A percentile compares a stretch with the other conserved stretches of the same genome.
Conservation (phyloP, 495 filamentous ascomycete species). For the Neurospora sublineolata region DNA sequence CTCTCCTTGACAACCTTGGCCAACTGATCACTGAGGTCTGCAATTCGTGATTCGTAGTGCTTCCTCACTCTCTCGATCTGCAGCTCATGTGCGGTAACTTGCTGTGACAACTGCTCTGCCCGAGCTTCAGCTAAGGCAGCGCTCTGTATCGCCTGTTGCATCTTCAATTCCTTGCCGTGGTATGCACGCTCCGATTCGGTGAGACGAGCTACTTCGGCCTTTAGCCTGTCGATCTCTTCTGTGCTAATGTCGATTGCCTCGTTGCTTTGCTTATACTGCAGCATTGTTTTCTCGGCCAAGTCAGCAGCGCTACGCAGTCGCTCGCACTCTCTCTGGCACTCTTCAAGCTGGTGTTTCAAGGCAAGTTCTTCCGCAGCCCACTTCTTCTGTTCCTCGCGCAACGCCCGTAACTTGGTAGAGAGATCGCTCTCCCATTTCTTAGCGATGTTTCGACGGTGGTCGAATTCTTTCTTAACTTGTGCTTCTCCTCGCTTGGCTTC, state of each 20-base stretch:
- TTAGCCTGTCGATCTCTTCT: slow-evolving; percentile 47
- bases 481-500: slow-evolving; percentile 53
- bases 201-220: slow-evolving; percentile 45
- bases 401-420: slow-evolving; percentile 41
- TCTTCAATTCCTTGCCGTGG: slow-evolving; percentile 46
- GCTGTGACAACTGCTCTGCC: slow-evolving; percentile 38
- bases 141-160: slow-evolving; percentile 37
- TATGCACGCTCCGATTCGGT: slow-evolving; percentile 42
- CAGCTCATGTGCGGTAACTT: slow-evolving; percentile 40
- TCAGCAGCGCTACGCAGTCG: slow-evolving; percentile 46
- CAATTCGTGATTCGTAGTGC: slow-evolving; percentile 34
- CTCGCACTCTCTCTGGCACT: slow-evolving; percentile 40
- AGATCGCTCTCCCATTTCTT: slow-evolving; percentile 63
- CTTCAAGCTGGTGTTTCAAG: slow-evolving; percentile 42
- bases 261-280: slow-evolving; percentile 46
- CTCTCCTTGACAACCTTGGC: slow-evolving; percentile 31
- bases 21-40: slow-evolving; percentile 28
- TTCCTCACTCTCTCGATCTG: slow-evolving; percentile 36
- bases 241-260: slow-evolving; percentile 46
- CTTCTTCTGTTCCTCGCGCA: slow-evolving; percentile 57
- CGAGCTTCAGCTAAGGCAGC: slow-evolving; percentile 40
- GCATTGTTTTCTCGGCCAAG: slow-evolving; percentile 48
- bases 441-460: slow-evolving; percentile 49
- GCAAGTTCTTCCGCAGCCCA: slow-evolving; percentile 43
- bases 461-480: slow-evolving; percentile 52